phyloP scores from a whole-genome alignment of 2,329 filamentous ascomycete species.

The Fusarium kyushuense region DNA sequence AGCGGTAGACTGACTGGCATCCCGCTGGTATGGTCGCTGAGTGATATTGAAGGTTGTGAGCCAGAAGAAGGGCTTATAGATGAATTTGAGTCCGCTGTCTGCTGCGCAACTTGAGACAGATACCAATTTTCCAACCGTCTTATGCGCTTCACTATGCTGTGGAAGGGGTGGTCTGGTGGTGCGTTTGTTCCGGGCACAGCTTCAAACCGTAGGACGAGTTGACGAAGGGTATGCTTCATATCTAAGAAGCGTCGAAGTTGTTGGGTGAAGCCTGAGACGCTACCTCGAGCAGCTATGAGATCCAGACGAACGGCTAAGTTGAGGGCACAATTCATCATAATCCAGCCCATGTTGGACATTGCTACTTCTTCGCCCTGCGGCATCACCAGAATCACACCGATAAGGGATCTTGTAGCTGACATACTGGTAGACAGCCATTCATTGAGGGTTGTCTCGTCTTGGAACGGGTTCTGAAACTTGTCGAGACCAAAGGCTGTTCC shows the following conservation, averaged over 20 bases:
- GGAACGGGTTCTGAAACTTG: constrained; percentile 28
- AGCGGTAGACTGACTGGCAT: neutral
- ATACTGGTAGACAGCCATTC: constrained; percentile 49
- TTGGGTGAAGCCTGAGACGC: constrained; percentile 35
- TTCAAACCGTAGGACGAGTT: constrained; percentile 47
- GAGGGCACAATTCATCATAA: constrained; percentile 49
- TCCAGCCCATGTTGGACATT: constrained; percentile 51
- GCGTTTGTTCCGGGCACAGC: constrained; percentile 17
- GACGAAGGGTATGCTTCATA: constrained; percentile 46
- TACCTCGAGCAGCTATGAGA: constrained; percentile 41
- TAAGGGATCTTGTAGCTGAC: constrained; percentile 43
- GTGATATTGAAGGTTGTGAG: neutral
- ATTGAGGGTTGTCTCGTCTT: constrained; percentile 29
- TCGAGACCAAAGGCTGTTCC: constrained; percentile 46
- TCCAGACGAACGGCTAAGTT: constrained; percentile 49
- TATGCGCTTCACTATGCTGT: constrained; percentile 35
- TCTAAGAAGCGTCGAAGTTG: constrained; percentile 47
- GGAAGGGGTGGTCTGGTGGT: constrained; percentile 38
- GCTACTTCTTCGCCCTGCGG: constrained; percentile 44
- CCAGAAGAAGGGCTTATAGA: neutral
- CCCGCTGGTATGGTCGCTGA: neutral
- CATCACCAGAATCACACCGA: constrained; percentile 42
- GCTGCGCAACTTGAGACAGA: neutral
- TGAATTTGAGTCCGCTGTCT: neutral
- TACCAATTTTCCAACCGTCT: constrained; percentile 40